Percentiles rank a stretch among this genome's conserved stretches.
Conservation (phyloP, 768 basidiomycete genomes). For the Phallus indusiatus region DNA sequence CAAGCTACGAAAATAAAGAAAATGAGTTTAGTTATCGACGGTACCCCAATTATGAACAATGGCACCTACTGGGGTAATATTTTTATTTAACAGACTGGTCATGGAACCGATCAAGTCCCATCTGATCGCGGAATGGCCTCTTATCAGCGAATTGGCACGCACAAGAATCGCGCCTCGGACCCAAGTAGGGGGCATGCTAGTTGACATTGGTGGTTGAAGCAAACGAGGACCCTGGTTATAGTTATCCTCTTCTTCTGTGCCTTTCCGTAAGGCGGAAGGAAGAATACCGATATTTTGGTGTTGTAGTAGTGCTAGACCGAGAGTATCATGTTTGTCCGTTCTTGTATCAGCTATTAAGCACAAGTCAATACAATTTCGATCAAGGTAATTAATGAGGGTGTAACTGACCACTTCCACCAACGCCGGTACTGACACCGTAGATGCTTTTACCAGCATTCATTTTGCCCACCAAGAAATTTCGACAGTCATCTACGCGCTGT, state of each 20-base stretch:
- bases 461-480: slow-evolving; percentile 56
- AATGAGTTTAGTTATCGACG: background rate
- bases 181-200: slow-evolving; percentile 80
- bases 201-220: slow-evolving; percentile 60
- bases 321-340: slow-evolving; percentile 59
- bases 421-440: slow-evolving; percentile 82
- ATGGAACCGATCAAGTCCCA: slow-evolving; percentile 76
- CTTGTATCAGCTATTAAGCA: slow-evolving; percentile 58
- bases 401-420: slow-evolving; percentile 61
- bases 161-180: slow-evolving; percentile 81
- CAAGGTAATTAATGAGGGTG: slow-evolving; percentile 1
- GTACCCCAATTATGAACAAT: too few species aligned
- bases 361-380: background rate
- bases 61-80: slow-evolving; percentile 37
- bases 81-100: slow-evolving; percentile 56
- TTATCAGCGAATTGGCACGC: slow-evolving; percentile 82
- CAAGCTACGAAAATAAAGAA: slow-evolving; percentile 38
- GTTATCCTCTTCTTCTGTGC: slow-evolving; percentile 36
- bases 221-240: slow-evolving; percentile 26
- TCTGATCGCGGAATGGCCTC: slow-evolving; percentile 81
- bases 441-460: slow-evolving; percentile 59
- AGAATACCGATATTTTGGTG: slow-evolving; percentile 72
- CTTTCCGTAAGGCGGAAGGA: slow-evolving; percentile 33
- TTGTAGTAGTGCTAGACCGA: slow-evolving; percentile 75
- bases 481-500: slow-evolving; percentile 51